A percentile compares a stretch with the other conserved stretches of the same genome.
Evolutionary conservation across 2,329 filamentous ascomycete genomes (phyloP).

Genomic region (Beauveria asiatica): DNA sequence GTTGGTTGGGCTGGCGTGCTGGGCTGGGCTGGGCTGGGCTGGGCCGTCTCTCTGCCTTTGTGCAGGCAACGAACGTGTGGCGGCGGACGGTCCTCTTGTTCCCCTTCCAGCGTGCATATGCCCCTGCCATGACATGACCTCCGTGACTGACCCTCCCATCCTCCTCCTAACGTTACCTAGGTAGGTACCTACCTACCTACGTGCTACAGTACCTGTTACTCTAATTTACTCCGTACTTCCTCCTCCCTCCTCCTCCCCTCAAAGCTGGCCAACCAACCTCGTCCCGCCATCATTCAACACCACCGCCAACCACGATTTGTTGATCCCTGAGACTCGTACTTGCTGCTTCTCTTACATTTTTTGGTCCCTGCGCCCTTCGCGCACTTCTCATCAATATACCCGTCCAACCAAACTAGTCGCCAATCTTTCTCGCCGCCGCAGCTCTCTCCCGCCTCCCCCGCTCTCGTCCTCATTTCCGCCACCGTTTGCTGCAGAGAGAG

Average conservation of each 20-base stretch:
- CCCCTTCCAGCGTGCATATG: background rate
- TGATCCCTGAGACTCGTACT: background rate
- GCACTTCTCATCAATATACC: background rate
- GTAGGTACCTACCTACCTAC: too few species aligned
- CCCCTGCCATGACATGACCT: too few species aligned
- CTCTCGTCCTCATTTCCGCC: conserved; percentile 6
- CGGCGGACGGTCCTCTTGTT: background rate
- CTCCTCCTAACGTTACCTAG: too few species aligned
- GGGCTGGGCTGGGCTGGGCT: background rate
- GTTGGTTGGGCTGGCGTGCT: background rate
- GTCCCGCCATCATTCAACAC: conserved; percentile 3
- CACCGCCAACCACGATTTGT: background rate
- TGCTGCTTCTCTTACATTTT: background rate
- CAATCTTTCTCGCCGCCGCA: background rate
- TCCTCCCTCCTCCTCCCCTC: background rate
- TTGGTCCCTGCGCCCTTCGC: background rate
- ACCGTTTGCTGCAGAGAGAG: background rate
- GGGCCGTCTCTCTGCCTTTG: background rate
- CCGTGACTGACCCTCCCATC: too few species aligned
- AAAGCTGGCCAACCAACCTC: background rate
- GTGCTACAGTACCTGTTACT: too few species aligned
- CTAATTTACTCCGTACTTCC: background rate
- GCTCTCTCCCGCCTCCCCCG: background rate
- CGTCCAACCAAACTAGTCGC: background rate
- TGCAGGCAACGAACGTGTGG: background rate